Evolutionary conservation across 2,329 filamentous ascomycete genomes (phyloP).

Genomic region (Tolypocladium tundrense): DNA sequence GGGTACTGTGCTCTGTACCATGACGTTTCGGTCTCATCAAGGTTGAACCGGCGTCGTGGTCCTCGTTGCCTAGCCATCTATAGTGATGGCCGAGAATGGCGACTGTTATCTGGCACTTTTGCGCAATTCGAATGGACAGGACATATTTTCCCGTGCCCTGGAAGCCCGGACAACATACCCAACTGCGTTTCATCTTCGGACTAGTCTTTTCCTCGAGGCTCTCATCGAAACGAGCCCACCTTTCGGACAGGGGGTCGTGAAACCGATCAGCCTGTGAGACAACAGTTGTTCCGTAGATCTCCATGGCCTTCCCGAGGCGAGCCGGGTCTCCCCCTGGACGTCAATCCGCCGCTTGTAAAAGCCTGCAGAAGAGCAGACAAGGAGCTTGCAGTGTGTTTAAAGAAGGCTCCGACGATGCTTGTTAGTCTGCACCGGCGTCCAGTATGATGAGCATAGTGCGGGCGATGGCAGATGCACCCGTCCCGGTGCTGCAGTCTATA

Average conservation of each 20-base stretch:
- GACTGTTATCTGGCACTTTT: not conserved
- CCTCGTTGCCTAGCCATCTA: slow-evolving; percentile 13
- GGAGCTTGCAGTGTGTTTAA: slow-evolving; percentile 31
- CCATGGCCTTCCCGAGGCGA: slow-evolving; percentile 12
- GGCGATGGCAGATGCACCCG: slow-evolving; percentile 15
- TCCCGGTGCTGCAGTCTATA: slow-evolving; percentile 5
- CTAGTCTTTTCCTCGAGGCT: slow-evolving; percentile 4
- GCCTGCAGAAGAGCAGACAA: slow-evolving; percentile 25
- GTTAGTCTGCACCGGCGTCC: slow-evolving; percentile 33
- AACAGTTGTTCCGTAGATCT: slow-evolving; percentile 16
- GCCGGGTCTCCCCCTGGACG: slow-evolving; percentile 22
- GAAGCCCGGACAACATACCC: slow-evolving; percentile 25
- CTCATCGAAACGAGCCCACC: slow-evolving; percentile 19
- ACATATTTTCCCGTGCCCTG: slow-evolving; percentile 33
- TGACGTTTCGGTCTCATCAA: slow-evolving; percentile 15
- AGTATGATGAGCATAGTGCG: slow-evolving; percentile 12
- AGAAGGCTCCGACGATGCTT: slow-evolving; percentile 29
- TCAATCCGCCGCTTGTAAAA: slow-evolving; percentile 20
- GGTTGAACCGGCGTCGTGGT: slow-evolving; percentile 20
- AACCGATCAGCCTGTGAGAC: slow-evolving; percentile 11
- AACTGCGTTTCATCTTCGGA: slow-evolving; percentile 9
- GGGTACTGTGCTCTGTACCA: slow-evolving; percentile 19
- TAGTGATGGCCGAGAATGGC: not conserved
- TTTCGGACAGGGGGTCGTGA: slow-evolving; percentile 13
- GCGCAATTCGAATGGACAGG: slow-evolving; percentile 15